Percentiles rank a stretch among this genome's conserved stretches.
Conservation (phyloP, 2,329 filamentous ascomycete species). For the Colletotrichum falcatum region DNA sequence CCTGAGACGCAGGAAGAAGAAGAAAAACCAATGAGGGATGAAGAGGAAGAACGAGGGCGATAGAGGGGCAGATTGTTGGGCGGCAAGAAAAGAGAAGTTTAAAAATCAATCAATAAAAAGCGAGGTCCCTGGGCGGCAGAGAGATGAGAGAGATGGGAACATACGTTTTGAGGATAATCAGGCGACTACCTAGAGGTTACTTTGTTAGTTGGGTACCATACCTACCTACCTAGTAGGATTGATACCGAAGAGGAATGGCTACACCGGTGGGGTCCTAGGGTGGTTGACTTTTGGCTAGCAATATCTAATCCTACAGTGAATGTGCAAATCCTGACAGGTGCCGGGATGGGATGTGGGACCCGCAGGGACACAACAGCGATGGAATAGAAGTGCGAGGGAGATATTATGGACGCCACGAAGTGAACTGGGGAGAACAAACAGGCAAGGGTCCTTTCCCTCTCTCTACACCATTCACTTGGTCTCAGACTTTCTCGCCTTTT, state of each 20-base stretch:
- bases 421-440: conserved; percentile 6
- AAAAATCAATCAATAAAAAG: not conserved
- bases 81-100: not conserved
- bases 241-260: conserved; percentile 40
- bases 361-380: conserved; percentile 10
- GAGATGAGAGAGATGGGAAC: conserved; percentile 1
- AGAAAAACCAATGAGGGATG: conserved; percentile 5
- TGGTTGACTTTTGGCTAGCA: conserved; percentile 35
- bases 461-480: not conserved
- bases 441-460: conserved; percentile 12
- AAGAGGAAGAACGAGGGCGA: conserved; percentile 18
- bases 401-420: too few relatives aligned
- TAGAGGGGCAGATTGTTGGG: conserved; percentile 20
- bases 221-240: not conserved
- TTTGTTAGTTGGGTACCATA: conserved; percentile 22
- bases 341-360: conserved; percentile 31
- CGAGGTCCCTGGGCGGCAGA: not conserved
- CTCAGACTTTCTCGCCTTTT: not conserved
- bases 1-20: not conserved
- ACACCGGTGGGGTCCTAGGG: conserved; percentile 36
- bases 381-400: conserved; percentile 18
- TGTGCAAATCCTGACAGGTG: conserved; percentile 34
- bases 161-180: conserved; percentile 38
- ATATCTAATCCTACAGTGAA: conserved; percentile 1
- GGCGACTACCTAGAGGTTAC: conserved; percentile 22